A percentile compares a stretch with the other conserved stretches of the same genome.
phyloP scores from a whole-genome alignment of 345 rosid species.

The Dipteronia dyeriana region DNA sequence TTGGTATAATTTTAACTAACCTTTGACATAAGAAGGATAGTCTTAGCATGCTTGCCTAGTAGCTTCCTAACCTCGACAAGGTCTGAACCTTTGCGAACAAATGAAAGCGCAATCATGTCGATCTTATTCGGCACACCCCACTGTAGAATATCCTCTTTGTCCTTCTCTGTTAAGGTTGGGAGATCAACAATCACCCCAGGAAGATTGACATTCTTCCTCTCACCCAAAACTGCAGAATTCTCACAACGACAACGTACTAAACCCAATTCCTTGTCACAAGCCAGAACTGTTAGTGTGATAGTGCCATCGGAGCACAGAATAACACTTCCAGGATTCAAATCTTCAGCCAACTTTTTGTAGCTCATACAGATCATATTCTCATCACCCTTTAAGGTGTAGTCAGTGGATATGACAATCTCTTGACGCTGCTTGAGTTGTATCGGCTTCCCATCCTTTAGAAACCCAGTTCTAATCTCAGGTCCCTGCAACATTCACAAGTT shows the following conservation, averaged over 20 bases:
- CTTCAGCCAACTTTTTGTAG: constrained; percentile 56
- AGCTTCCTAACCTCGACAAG: constrained; percentile 48
- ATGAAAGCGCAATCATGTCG: constrained; percentile 62
- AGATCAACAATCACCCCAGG: constrained; percentile 68
- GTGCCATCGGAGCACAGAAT: constrained; percentile 64
- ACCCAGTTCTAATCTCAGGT: constrained; percentile 43
- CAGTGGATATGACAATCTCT: constrained; percentile 48
- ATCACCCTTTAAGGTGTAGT: constrained; percentile 50
- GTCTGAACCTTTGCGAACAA: constrained; percentile 66
- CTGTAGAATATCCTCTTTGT: constrained; percentile 51
- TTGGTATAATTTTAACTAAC: constrained; percentile 17
- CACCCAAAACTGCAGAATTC: constrained; percentile 58
- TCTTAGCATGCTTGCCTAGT: constrained; percentile 45
- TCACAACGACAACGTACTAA: constrained; percentile 52
- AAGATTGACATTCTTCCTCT: constrained; percentile 66
- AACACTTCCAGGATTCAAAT: constrained; percentile 45
- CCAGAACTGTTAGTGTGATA: constrained; percentile 50
- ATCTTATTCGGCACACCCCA: constrained; percentile 66
- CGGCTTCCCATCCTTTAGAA: constrained; percentile 37
- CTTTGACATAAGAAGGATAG: constrained; percentile 62
- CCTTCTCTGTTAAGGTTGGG: constrained; percentile 61
- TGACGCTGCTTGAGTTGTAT: constrained; percentile 39
- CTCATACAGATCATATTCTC: constrained; percentile 53
- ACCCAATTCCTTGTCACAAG: constrained; percentile 44
- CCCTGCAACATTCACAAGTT: constrained; percentile 25